Percentiles rank a stretch among this genome's conserved stretches.
These are phyloP conservation scores for Meyerozyma guilliermondii DNA, from an alignment of 1,139 yeast genomes.

Conservation along the genomic window DNA sequence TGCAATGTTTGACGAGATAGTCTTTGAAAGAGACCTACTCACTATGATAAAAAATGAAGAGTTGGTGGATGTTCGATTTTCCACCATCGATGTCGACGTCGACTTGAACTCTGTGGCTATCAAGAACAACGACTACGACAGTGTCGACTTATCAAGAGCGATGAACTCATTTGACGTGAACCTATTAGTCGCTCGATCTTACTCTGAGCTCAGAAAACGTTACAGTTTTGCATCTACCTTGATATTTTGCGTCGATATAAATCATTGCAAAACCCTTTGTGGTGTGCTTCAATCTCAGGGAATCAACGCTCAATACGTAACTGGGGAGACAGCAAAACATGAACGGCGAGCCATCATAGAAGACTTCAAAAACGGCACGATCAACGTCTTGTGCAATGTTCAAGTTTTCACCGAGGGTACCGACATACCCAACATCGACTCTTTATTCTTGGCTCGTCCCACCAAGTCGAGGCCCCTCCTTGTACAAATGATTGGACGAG, in stretches of 20 bases:
- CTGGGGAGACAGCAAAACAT: constrained; percentile 54
- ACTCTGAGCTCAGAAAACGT: constrained; percentile 37
- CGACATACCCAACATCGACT: constrained; percentile 87
- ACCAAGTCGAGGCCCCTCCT: constrained; percentile 68
- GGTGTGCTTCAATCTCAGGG: constrained; percentile 53
- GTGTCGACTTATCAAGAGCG: constrained; percentile 45
- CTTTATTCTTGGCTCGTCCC: constrained; percentile 74
- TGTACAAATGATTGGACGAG: constrained; percentile 91
- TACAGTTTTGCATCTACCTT: constrained; percentile 55
- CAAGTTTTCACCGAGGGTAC: constrained; percentile 94
- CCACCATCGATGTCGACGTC: constrained; percentile 45
- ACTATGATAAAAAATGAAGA: constrained; percentile 68
- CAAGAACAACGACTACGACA: constrained; percentile 49
- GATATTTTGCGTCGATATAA: constrained; percentile 71
- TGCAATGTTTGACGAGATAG: constrained; percentile 65
- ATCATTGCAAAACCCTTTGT: constrained; percentile 58
- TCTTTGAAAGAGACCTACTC: constrained; percentile 60
- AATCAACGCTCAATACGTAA: constrained; percentile 67
- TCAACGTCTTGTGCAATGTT: constrained; percentile 80
- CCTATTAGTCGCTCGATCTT: constrained; percentile 54
- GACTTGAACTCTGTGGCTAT: constrained; percentile 30
- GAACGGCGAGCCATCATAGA: constrained; percentile 51
- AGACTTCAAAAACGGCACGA: constrained; percentile 56
- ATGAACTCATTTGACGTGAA: constrained; percentile 54
- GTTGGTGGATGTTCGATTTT: constrained; percentile 64